phyloP scores from a whole-genome alignment of 176 grass and related monocot genomes.

The Typha latifolia region DNA sequence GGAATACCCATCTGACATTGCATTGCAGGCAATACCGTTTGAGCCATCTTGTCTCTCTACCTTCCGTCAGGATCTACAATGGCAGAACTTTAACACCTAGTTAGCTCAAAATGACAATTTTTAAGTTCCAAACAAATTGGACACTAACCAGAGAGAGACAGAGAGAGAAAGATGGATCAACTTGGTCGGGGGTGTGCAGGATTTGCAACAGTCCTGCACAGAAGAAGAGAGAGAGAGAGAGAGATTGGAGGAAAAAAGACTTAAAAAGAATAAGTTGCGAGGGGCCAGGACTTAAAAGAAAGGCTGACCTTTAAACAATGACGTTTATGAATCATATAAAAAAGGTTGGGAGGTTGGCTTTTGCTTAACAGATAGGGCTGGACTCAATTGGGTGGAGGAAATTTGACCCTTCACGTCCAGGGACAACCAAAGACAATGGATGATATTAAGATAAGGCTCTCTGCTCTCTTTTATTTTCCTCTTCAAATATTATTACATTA shows the following conservation, averaged over 20 bases:
- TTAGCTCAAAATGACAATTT: not conserved
- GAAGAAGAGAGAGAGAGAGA: not conserved
- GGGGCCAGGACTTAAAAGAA: not conserved
- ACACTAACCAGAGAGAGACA: not conserved
- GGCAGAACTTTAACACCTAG: not conserved
- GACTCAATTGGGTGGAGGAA: constrained; percentile 48
- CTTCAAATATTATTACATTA: not conserved
- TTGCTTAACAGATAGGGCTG: constrained; percentile 66
- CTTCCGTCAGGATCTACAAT: constrained; percentile 24
- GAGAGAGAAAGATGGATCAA: not conserved
- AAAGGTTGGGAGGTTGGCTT: constrained; percentile 7
- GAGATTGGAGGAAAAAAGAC: not conserved
- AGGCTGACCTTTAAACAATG: not conserved
- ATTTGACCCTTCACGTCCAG: constrained; percentile 15
- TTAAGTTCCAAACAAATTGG: not conserved
- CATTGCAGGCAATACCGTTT: constrained; percentile 75
- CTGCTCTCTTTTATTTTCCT: not conserved
- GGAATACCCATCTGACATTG: constrained; percentile 50
- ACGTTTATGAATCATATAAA: constrained; percentile 11
- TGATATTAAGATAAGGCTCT: constrained; percentile 1
- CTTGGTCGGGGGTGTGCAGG: not conserved
- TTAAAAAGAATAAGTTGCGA: no score
- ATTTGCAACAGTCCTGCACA: not conserved
- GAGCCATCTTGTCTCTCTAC: constrained; percentile 41
- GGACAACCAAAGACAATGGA: not conserved